phyloP scores from a whole-genome alignment of 345 rosid genomes.

The Arabidopsis arenosa region DNA sequence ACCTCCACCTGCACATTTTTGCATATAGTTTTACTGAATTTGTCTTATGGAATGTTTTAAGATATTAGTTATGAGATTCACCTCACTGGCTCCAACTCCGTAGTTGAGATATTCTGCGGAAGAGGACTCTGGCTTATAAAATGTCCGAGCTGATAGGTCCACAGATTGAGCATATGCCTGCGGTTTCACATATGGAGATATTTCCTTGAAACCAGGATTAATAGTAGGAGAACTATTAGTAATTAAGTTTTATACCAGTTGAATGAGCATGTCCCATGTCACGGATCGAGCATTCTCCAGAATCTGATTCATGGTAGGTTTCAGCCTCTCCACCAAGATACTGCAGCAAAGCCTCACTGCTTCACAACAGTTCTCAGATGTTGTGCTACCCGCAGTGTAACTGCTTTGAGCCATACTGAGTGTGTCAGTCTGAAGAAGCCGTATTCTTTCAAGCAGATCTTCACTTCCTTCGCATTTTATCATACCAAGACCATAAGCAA shows the following conservation, averaged over 20 bases:
- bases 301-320: slow-evolving; percentile 52
- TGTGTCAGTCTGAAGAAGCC: slow-evolving; percentile 74
- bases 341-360: slow-evolving; percentile 77
- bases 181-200: slow-evolving; percentile 23
- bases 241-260: slow-evolving; percentile 55
- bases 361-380: slow-evolving; percentile 86
- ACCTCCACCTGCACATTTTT: slow-evolving; percentile 72
- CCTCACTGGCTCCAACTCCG: slow-evolving; percentile 95
- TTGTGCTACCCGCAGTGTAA: slow-evolving; percentile 79
- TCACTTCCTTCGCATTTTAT: slow-evolving; percentile 52
- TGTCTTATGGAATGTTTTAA: not conserved
- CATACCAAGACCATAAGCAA: slow-evolving; percentile 77
- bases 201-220: not conserved
- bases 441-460: slow-evolving; percentile 62
- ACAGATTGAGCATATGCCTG: slow-evolving; percentile 74
- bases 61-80: slow-evolving; percentile 43
- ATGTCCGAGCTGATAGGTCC: slow-evolving; percentile 64
- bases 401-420: slow-evolving; percentile 80
- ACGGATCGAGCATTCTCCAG: slow-evolving; percentile 55
- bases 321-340: slow-evolving; percentile 67
- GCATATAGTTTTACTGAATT: not conserved
- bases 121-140: slow-evolving; percentile 59
- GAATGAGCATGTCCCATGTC: slow-evolving; percentile 71
- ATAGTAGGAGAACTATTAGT: not conserved
- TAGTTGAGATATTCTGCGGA: slow-evolving; percentile 72